Conservation (phyloP, 306 rosid species). For the Malus fusca region DNA sequence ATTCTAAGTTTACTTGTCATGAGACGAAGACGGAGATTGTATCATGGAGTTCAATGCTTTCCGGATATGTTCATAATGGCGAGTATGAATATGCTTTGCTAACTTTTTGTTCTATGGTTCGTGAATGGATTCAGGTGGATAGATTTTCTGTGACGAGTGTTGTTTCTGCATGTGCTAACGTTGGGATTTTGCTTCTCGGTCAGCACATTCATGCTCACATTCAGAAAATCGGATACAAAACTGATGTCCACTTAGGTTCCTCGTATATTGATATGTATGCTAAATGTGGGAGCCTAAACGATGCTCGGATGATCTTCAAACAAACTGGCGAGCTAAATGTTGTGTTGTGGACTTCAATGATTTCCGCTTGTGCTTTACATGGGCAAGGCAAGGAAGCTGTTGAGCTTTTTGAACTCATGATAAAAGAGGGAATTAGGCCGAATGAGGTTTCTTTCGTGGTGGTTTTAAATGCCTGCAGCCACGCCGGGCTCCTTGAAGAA, state of each 20-base stretch:
- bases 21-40: conserved; percentile 39
- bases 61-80: conserved; percentile 61
- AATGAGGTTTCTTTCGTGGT: conserved; percentile 73
- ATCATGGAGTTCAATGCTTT: conserved; percentile 70
- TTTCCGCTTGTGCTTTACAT: conserved; percentile 57
- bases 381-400: conserved; percentile 67
- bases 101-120: conserved; percentile 51
- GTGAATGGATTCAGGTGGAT: conserved; percentile 46
- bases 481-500: conserved; percentile 70
- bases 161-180: conserved; percentile 64
- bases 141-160: conserved; percentile 53
- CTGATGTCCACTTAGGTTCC: conserved; percentile 59
- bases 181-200: conserved; percentile 57
- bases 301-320: conserved; percentile 48
- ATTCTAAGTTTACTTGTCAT: conserved; percentile 21
- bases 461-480: conserved; percentile 83
- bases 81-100: conserved; percentile 56
- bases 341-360: conserved; percentile 82
- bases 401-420: conserved; percentile 56
- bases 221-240: conserved; percentile 50
- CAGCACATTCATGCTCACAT: conserved; percentile 56
- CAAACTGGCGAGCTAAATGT: conserved; percentile 39
- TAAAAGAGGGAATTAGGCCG: conserved; percentile 45
- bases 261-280: conserved; percentile 78
- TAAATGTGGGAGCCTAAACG: conserved; percentile 66